These are phyloP conservation scores for Yamadazyma oceani DNA, from an alignment of 1,139 yeast species.

Conservation along the genomic window DNA sequence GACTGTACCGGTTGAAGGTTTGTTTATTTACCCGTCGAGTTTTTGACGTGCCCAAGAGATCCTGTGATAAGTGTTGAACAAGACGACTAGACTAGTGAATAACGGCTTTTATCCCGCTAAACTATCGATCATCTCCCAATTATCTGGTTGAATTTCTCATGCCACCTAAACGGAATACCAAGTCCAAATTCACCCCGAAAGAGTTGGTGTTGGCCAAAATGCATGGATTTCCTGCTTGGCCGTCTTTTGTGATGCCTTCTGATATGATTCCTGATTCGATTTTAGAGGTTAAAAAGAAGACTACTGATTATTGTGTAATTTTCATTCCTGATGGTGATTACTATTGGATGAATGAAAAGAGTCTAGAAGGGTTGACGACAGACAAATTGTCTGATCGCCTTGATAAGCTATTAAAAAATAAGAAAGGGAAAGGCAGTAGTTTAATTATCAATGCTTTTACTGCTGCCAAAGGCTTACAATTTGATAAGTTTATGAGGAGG, in stretches of 20 bases:
- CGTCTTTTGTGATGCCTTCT: constrained; percentile 47
- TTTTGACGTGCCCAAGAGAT: too few relatives aligned
- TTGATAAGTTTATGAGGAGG: constrained; percentile 38
- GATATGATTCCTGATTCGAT: constrained; percentile 40
- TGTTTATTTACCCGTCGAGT: too few relatives aligned
- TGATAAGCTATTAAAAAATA: constrained; percentile 29
- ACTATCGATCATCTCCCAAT: too few relatives aligned
- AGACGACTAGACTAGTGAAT: too few relatives aligned
- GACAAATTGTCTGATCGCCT: constrained; percentile 29
- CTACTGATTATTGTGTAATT: constrained; percentile 43
- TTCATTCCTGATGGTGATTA: constrained; percentile 51
- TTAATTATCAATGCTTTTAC: constrained; percentile 41
- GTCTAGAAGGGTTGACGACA: constrained; percentile 31
- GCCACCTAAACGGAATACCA: constrained; percentile 27
- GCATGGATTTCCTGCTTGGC: constrained; percentile 53
- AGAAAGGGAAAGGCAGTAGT: constrained; percentile 28
- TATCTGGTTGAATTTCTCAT: constrained; percentile 17
- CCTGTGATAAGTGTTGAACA: too few relatives aligned
- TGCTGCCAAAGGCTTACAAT: constrained; percentile 39
- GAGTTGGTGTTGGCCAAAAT: constrained; percentile 47
- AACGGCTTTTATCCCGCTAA: too few relatives aligned
- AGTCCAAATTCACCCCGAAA: constrained; percentile 27
- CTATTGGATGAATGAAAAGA: constrained; percentile 47
- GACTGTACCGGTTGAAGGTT: too few relatives aligned
- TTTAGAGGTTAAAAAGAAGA: constrained; percentile 38